Evolutionary conservation across 148 eudicot genomes (phyloP).

Genomic region (Selenicereus undatus): DNA sequence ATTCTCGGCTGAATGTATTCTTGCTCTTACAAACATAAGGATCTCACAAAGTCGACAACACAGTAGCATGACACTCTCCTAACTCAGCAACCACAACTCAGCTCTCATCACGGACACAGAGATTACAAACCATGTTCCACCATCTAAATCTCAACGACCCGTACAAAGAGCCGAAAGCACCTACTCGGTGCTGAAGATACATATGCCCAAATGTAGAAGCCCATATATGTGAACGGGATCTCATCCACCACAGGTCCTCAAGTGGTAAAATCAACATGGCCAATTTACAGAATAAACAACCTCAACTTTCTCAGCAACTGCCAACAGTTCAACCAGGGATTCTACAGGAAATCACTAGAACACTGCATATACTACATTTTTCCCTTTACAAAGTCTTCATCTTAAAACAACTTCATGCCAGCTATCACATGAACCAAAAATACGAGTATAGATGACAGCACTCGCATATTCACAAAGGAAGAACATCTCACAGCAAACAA

Average conservation of each 20-base stretch:
- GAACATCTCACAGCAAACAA: background rate
- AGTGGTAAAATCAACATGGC: background rate
- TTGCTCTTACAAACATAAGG: background rate
- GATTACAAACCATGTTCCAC: background rate
- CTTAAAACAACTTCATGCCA: background rate
- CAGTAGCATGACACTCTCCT: background rate
- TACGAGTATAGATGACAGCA: background rate
- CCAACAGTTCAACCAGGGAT: background rate
- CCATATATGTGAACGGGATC: background rate
- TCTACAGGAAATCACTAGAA: background rate
- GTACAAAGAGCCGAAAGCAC: background rate
- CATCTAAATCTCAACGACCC: background rate
- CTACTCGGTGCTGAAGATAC: background rate
- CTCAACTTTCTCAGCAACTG: background rate
- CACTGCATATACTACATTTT: background rate
- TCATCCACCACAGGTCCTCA: background rate
- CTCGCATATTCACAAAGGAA: background rate
- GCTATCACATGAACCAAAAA: background rate
- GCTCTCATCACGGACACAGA: background rate
- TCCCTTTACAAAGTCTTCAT: background rate
- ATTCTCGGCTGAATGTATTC: background rate
- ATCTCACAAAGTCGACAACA: background rate
- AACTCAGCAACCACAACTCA: background rate
- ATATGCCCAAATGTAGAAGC: background rate
- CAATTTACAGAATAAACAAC: background rate